Evolutionary conservation across 192 early-diverging fungal species (phyloP).

Genomic region (Gonapodya prolifera): DNA sequence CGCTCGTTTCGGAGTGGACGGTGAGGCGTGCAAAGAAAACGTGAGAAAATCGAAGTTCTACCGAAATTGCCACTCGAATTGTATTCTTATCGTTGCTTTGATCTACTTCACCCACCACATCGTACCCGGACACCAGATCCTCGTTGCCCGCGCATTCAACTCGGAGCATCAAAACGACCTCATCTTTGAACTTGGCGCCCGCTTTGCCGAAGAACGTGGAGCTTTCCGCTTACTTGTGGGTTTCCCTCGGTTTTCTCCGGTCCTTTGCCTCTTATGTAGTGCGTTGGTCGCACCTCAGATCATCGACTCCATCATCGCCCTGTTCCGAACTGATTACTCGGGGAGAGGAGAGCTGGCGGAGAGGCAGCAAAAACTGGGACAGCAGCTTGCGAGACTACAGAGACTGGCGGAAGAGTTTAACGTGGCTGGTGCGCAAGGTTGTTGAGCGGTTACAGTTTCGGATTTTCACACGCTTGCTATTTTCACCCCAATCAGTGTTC

Average conservation of each 20-base stretch:
- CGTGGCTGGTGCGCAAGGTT: too few relatives aligned
- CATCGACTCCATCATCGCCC: slow-evolving; percentile 68
- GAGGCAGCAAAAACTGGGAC: slow-evolving; percentile 66
- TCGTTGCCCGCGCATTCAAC: slow-evolving; percentile 67
- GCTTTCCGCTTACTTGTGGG: not conserved
- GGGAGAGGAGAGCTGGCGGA: slow-evolving; percentile 79
- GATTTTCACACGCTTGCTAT: too few relatives aligned
- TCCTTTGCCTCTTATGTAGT: slow-evolving; percentile 6
- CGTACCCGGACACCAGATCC: slow-evolving; percentile 75
- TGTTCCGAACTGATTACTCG: slow-evolving; percentile 70
- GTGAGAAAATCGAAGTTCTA: too few relatives aligned
- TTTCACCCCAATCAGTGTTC: too few relatives aligned
- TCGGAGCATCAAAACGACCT: slow-evolving; percentile 76
- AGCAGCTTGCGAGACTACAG: slow-evolving; percentile 43
- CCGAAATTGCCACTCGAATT: too few relatives aligned
- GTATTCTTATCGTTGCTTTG: too few relatives aligned
- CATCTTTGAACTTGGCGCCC: slow-evolving; percentile 53
- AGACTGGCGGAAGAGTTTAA: slow-evolving; percentile 78
- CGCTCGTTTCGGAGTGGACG: slow-evolving; percentile 40
- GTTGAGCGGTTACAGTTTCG: too few relatives aligned
- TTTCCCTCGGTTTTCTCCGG: too few relatives aligned
- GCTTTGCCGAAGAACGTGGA: slow-evolving; percentile 39
- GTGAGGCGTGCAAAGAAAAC: not conserved
- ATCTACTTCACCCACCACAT: too few relatives aligned
- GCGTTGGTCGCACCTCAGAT: slow-evolving; percentile 19